Percentiles rank a stretch among this genome's conserved stretches.
These are phyloP conservation scores for Gautieria morchelliformis DNA, from an alignment of 768 basidiomycete genomes.

Conservation along the genomic window DNA sequence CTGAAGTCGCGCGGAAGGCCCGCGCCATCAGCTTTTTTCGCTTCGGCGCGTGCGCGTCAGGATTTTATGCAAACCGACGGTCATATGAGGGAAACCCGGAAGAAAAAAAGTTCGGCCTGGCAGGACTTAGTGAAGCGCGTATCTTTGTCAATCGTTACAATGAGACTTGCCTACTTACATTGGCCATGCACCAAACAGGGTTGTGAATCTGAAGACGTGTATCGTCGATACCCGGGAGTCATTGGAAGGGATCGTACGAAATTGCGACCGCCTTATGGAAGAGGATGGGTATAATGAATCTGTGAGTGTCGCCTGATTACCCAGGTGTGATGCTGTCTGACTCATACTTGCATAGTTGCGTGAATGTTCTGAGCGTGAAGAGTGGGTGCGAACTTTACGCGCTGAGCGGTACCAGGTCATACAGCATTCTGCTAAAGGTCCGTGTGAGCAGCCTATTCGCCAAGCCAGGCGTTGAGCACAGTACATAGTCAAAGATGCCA, in stretches of 20 bases:
- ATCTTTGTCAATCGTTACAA: background rate
- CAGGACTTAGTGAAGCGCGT: constrained; percentile 67
- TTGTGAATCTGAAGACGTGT: constrained; percentile 33
- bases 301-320: constrained; percentile 14
- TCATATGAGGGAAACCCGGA: constrained; percentile 25
- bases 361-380: constrained; percentile 57
- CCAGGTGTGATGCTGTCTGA: constrained; percentile 11
- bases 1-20: no score
- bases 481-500: constrained; percentile 29
- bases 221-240: constrained; percentile 30
- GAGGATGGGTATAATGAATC: constrained; percentile 14
- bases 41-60: no score
- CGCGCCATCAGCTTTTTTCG: no score
- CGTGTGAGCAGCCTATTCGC: constrained; percentile 14
- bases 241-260: constrained; percentile 22
- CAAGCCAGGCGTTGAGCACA: constrained; percentile 1
- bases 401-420: constrained; percentile 33
- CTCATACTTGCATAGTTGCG: constrained; percentile 42
- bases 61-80: no score
- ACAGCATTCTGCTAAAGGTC: constrained; percentile 38
- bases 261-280: constrained; percentile 24
- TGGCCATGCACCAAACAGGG: constrained; percentile 16
- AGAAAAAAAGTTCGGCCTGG: constrained; percentile 46
- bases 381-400: constrained; percentile 41
- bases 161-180: background rate